phyloP scores from a whole-genome alignment of 2,329 filamentous ascomycete species.

The Neonectria coccinea region DNA sequence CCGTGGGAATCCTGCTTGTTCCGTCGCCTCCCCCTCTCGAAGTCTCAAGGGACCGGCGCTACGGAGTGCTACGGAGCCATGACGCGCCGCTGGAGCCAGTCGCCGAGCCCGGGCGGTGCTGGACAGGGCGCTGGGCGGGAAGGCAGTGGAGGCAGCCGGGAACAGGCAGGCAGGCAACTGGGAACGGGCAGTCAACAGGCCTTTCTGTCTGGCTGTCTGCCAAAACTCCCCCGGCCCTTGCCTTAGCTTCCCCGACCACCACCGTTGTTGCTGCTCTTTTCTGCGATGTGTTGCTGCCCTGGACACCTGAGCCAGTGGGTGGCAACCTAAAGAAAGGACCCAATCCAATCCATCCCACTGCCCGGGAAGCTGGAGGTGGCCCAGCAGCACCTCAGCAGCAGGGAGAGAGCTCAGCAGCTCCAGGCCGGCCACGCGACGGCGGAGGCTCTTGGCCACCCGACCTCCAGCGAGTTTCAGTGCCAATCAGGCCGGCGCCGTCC shows the following conservation, averaged over 20 bases:
- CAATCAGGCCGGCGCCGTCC: conserved; percentile 37
- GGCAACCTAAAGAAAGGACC: background rate
- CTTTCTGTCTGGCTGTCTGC: background rate
- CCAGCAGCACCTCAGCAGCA: background rate
- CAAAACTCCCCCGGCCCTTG: background rate
- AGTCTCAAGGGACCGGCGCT: conserved; percentile 22
- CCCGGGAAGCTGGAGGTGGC: conserved; percentile 14
- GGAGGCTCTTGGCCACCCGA: conserved; percentile 23
- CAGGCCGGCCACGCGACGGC: conserved; percentile 12
- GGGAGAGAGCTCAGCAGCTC: conserved; percentile 7
- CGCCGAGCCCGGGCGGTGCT: conserved; percentile 24
- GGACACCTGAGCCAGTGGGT: conserved; percentile 16
- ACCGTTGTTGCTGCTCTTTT: background rate
- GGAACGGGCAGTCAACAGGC: conserved; percentile 3
- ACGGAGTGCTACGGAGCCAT: conserved; percentile 16
- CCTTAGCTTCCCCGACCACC: conserved; percentile 18
- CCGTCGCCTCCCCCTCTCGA: conserved; percentile 16
- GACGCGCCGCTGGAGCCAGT: conserved; percentile 35
- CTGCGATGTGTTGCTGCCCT: conserved; percentile 8
- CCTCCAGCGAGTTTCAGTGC: conserved; percentile 19
- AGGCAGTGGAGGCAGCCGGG: conserved; percentile 1
- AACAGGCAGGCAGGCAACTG: conserved; percentile 5
- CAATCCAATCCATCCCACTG: background rate
- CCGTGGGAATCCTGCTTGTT: conserved; percentile 36
- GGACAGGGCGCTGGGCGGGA: conserved; percentile 12